Evolutionary conservation across 192 early-diverging fungal genomes (phyloP).

Genomic region (Chytriomyces sp.): DNA sequence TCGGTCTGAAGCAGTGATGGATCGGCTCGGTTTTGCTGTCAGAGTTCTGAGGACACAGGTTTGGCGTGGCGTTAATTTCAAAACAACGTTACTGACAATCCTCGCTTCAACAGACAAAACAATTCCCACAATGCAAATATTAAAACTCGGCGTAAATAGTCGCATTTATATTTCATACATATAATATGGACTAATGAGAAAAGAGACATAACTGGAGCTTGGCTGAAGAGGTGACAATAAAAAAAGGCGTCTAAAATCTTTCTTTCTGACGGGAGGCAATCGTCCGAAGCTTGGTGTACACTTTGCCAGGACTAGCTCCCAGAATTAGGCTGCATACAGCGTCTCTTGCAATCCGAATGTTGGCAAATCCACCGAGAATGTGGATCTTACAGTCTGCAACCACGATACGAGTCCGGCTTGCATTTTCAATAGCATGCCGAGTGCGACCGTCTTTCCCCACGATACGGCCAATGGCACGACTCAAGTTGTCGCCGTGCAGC

Average conservation of each 20-base stretch:
- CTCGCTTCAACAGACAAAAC: too few relatives aligned
- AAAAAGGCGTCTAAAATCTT: constrained; percentile 70
- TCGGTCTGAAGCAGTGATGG: too few relatives aligned
- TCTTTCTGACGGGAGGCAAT: constrained; percentile 92
- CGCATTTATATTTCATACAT: constrained; percentile 4
- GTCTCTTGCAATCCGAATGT: constrained; percentile 95
- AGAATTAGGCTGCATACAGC: constrained; percentile 90
- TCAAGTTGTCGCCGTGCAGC: constrained; percentile 91
- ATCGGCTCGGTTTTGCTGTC: too few relatives aligned
- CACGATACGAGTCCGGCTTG: constrained; percentile 94
- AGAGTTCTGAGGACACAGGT: too few relatives aligned
- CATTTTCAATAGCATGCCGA: constrained; percentile 97
- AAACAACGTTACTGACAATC: too few relatives aligned
- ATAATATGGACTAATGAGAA: background rate
- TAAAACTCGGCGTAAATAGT: background rate
- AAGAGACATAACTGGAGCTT: background rate
- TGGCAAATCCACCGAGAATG: constrained; percentile 93
- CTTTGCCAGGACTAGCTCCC: constrained; percentile 95
- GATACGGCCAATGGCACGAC: constrained; percentile 97
- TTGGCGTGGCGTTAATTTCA: too few relatives aligned
- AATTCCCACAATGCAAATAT: too few relatives aligned
- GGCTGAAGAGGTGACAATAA: background rate
- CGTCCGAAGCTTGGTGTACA: constrained; percentile 86
- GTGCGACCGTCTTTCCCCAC: constrained; percentile 98
- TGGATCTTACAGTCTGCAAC: constrained; percentile 97